Evolutionary conservation across 805 yeast genomes (phyloP).

Genomic region (Ogataea zsoltii): DNA sequence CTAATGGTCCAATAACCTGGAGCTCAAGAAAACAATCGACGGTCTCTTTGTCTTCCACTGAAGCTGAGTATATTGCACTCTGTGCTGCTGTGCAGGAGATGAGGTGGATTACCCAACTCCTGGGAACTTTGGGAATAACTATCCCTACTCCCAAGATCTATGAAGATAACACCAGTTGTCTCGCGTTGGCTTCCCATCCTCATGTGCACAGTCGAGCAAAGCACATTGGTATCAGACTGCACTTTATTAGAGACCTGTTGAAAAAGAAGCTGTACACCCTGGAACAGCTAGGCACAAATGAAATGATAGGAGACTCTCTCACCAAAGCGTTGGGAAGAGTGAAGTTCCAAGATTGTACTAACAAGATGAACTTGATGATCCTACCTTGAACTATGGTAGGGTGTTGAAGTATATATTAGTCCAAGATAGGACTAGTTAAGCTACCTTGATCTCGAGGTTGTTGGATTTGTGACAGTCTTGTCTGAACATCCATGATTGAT

Average conservation of each 20-base stretch:
- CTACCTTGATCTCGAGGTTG: too few species aligned
- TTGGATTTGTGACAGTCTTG: too few species aligned
- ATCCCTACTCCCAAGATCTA: background rate
- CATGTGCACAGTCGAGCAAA: background rate
- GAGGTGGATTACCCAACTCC: background rate
- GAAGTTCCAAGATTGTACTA: background rate
- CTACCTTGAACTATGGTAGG: background rate
- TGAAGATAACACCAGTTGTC: background rate
- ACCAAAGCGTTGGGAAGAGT: conserved; percentile 1
- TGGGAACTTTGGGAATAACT: background rate
- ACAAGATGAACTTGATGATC: background rate
- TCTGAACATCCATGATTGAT: too few species aligned
- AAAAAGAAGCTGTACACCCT: background rate
- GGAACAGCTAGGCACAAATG: background rate
- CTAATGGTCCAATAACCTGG: conserved; percentile 21
- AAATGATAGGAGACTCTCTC: background rate
- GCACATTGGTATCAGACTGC: background rate
- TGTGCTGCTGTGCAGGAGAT: background rate
- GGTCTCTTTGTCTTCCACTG: conserved; percentile 18
- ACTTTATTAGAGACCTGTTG: background rate
- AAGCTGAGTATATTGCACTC: conserved; percentile 18
- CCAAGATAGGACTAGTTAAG: too few species aligned
- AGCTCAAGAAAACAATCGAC: conserved; percentile 16
- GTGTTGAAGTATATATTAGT: background rate
- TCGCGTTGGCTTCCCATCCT: background rate